Evolutionary conservation across 1,284 basidiomycete genomes (phyloP).

Genomic region (Pterulicium gracile): DNA sequence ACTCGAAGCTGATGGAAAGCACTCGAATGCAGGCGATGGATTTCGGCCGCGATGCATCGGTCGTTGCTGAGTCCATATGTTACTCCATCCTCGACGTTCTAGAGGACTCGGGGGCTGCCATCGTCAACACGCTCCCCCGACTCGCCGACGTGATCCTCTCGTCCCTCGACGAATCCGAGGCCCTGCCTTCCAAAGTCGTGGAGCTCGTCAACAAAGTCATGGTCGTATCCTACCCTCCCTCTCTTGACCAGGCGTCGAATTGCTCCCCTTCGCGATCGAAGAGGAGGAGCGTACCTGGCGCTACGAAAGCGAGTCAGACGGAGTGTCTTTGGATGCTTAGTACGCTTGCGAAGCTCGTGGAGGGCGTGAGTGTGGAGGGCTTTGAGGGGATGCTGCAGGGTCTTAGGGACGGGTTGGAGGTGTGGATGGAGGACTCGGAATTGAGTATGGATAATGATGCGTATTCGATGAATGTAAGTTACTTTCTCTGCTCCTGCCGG

Average conservation of each 20-base stretch:
- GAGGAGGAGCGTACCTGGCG: too few relatives aligned
- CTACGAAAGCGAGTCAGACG: too few relatives aligned
- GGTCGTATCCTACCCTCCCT: not conserved
- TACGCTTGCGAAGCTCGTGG: not conserved
- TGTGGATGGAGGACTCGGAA: not conserved
- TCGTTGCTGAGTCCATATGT: not conserved
- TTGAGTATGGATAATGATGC: not conserved
- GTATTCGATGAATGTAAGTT: not conserved
- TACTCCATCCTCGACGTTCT: not conserved
- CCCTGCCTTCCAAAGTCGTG: not conserved
- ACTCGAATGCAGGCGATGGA: not conserved
- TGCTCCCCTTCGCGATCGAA: too few relatives aligned
- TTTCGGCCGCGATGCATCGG: not conserved
- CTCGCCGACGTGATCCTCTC: not conserved
- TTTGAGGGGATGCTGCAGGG: not conserved
- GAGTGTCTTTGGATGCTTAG: not conserved
- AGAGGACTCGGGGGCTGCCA: not conserved
- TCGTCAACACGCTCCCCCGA: not conserved
- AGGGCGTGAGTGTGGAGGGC: not conserved
- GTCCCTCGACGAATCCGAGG: not conserved
- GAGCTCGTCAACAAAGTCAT: not conserved
- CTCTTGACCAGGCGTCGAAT: too few relatives aligned
- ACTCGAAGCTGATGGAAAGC: not conserved
- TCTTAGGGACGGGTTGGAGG: not conserved
- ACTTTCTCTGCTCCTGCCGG: not conserved